Conservation (phyloP, 768 basidiomycete genomes). For the Grammothele lineata region DNA sequence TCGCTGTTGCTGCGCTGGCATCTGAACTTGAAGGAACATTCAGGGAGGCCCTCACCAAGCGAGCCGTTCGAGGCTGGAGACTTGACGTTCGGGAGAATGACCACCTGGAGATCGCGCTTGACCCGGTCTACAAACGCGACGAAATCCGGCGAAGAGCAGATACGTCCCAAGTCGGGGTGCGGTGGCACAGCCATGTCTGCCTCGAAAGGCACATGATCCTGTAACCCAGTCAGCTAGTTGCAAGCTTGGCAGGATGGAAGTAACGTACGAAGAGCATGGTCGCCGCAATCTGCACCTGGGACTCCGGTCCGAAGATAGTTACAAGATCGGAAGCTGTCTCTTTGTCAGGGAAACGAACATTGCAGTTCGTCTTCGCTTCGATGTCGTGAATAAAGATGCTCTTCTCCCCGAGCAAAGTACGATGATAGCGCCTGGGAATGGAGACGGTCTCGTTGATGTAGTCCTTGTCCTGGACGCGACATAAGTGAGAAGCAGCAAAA, state of each 20-base stretch:
- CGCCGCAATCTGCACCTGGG: constrained; percentile 93
- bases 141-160: constrained; percentile 81
- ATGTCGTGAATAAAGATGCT: constrained; percentile 97
- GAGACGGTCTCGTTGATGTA: constrained; percentile 91
- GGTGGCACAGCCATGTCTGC: constrained; percentile 91
- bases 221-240: constrained; percentile 7
- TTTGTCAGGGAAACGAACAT: constrained; percentile 89
- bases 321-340: constrained; percentile 93
- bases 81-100: constrained; percentile 80
- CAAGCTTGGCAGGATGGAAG: not conserved
- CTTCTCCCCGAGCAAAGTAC: constrained; percentile 93
- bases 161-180: constrained; percentile 68
- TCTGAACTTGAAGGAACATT: constrained; percentile 91
- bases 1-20: constrained; percentile 96
- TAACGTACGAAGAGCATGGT: constrained; percentile 69
- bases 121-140: constrained; percentile 81
- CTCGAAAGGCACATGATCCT: constrained; percentile 97
- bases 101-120: constrained; percentile 92
- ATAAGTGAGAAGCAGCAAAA: constrained; percentile 3
- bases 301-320: constrained; percentile 95
- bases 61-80: constrained; percentile 43
- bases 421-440: constrained; percentile 93
- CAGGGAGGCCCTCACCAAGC: constrained; percentile 54
- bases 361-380: constrained; percentile 92
- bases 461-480: constrained; percentile 76